A percentile compares a stretch with the other conserved stretches of the same genome.
phyloP scores from a whole-genome alignment of 306 rosid species.

The Herpetospermum pedunculosum region DNA sequence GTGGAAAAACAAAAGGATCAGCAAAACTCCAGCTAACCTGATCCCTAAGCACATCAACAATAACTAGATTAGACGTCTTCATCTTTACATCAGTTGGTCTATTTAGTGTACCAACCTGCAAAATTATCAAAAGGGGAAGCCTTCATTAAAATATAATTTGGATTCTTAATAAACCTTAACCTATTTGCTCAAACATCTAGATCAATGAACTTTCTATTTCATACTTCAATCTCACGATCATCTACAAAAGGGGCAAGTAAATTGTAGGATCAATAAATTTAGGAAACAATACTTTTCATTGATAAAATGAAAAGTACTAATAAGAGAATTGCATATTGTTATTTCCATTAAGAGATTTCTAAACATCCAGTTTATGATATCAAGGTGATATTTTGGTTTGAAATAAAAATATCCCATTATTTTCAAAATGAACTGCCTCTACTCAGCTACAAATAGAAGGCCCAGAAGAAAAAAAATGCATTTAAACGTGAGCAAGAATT shows the following conservation, averaged over 20 bases:
- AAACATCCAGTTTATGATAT: neutral
- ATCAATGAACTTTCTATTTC: neutral
- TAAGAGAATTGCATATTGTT: neutral
- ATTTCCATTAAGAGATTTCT: neutral
- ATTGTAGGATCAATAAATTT: neutral
- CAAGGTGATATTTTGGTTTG: neutral
- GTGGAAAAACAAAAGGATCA: neutral
- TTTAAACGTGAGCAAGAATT: neutral
- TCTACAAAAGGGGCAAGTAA: neutral
- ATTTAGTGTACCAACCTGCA: constrained; percentile 71
- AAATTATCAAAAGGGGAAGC: constrained; percentile 13
- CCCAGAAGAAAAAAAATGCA: neutral
- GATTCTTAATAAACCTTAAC: constrained; percentile 3
- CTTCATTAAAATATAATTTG: neutral
- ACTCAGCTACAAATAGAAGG: neutral
- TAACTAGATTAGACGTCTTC: constrained; percentile 50
- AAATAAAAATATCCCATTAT: neutral
- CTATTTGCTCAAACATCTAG: neutral
- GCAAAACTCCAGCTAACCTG: constrained; percentile 46
- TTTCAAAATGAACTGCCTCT: neutral
- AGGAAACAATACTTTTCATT: neutral
- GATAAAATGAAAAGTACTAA: neutral
- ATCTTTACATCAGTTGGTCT: constrained; percentile 45
- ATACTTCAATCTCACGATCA: neutral
- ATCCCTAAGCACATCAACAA: constrained; percentile 38